Percentiles rank a stretch among this genome's conserved stretches.
phyloP scores from a whole-genome alignment of 1,284 basidiomycete species.

The Phylloporus gajari region DNA sequence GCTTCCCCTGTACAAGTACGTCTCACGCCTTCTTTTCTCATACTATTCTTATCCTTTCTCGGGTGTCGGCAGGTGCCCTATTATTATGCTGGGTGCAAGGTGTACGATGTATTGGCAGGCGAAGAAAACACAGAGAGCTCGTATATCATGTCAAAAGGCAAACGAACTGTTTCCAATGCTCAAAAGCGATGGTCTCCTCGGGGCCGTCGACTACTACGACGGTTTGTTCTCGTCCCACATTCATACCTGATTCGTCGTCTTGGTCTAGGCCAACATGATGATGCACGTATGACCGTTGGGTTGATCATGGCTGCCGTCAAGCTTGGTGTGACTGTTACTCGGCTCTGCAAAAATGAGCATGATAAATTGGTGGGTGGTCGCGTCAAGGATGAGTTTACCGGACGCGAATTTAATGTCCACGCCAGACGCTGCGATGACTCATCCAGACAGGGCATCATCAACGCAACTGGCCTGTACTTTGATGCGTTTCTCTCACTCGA shows the following conservation, averaged over 20 bases:
- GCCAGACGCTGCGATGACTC: slow-evolving; percentile 56
- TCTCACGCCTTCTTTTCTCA: too few relatives aligned
- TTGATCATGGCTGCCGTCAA: slow-evolving; percentile 94
- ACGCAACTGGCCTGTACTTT: slow-evolving; percentile 95
- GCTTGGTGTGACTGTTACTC: slow-evolving; percentile 87
- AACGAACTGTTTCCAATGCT: slow-evolving; percentile 96
- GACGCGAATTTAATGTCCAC: slow-evolving; percentile 84
- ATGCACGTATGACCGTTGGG: slow-evolving; percentile 97
- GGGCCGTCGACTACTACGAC: slow-evolving; percentile 97
- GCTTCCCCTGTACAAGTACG: slow-evolving; percentile 90
- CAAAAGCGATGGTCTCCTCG: slow-evolving; percentile 91
- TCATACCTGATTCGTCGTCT: not conserved
- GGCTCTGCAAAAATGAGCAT: slow-evolving; percentile 75
- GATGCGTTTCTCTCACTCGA: slow-evolving; percentile 91
- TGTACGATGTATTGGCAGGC: slow-evolving; percentile 96
- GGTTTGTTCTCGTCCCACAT: slow-evolving; percentile 57
- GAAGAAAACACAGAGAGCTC: slow-evolving; percentile 97
- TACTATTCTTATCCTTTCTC: slow-evolving; percentile 21
- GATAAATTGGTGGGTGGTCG: slow-evolving; percentile 81
- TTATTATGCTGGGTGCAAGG: slow-evolving; percentile 96
- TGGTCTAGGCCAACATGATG: slow-evolving; percentile 90
- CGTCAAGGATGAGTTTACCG: slow-evolving; percentile 86
- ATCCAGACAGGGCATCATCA: slow-evolving; percentile 81
- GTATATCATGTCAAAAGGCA: slow-evolving; percentile 94
- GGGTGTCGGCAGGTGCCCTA: slow-evolving; percentile 98